Percentiles rank a stretch among this genome's conserved stretches.
Evolutionary conservation across 225 moss, liverwort and hornwort species (phyloP).

Genomic region (Bryum argenteum): DNA sequence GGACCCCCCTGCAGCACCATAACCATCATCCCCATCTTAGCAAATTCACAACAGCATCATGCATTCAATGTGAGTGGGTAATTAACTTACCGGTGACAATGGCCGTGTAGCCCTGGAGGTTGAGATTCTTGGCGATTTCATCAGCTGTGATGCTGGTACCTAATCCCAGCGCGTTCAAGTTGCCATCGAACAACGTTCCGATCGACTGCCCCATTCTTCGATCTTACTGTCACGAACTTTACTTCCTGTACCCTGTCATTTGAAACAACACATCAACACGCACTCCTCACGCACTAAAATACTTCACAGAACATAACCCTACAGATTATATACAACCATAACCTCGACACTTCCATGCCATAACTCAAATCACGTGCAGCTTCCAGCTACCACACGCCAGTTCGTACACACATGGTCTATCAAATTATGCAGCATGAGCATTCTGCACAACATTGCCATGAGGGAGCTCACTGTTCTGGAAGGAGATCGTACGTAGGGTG

Average conservation of each 20-base stretch:
- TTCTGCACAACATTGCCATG: too few relatives aligned
- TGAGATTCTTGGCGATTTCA: constrained; percentile 41
- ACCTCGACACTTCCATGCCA: too few relatives aligned
- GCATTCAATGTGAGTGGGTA: background rate
- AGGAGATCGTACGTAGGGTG: too few relatives aligned
- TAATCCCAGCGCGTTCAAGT: constrained; percentile 40
- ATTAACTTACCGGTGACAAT: constrained; percentile 48
- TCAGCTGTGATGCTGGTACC: constrained; percentile 48
- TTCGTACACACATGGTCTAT: too few relatives aligned
- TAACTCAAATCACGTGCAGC: too few relatives aligned
- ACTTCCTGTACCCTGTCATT: background rate
- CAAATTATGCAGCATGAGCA: too few relatives aligned
- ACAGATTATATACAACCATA: too few relatives aligned
- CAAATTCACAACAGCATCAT: too few relatives aligned
- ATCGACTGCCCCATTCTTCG: constrained; percentile 40
- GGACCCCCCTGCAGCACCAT: constrained; percentile 30
- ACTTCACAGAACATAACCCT: too few relatives aligned
- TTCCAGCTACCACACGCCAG: too few relatives aligned
- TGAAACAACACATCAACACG: background rate
- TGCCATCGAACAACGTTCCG: constrained; percentile 45
- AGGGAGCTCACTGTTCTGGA: too few relatives aligned
- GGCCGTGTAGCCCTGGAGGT: constrained; percentile 38
- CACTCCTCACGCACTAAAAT: too few relatives aligned
- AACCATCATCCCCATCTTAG: background rate
- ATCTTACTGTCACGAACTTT: background rate